These are phyloP conservation scores for Limnanthes douglasii DNA, from an alignment of 345 rosid genomes.

Conservation along the genomic window DNA sequence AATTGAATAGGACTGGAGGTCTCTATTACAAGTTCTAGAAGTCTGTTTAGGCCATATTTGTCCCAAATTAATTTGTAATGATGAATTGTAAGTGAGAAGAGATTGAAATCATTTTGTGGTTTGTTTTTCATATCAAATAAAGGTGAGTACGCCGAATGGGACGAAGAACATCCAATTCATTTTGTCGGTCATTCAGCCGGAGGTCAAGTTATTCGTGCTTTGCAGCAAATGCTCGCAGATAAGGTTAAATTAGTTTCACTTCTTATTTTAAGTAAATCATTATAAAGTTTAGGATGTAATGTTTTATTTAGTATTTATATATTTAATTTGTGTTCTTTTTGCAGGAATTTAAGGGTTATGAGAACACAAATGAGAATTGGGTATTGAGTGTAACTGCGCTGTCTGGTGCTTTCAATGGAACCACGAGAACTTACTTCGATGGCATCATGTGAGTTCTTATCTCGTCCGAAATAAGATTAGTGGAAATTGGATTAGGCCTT, in stretches of 20 bases:
- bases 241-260: constrained; percentile 29
- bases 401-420: constrained; percentile 96
- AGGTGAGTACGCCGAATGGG: constrained; percentile 95
- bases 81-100: no score
- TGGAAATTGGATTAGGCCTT: not conserved
- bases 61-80: no score
- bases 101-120: no score
- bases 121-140: constrained; percentile 8
- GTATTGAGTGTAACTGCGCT: constrained; percentile 82
- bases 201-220: constrained; percentile 91
- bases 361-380: constrained; percentile 82
- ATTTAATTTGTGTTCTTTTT: constrained; percentile 6
- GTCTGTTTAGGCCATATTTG: no score
- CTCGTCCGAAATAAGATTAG: no score
- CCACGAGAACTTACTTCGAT: constrained; percentile 81
- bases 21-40: no score
- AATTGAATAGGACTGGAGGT: no score
- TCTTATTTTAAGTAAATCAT: not conserved
- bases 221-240: constrained; percentile 98
- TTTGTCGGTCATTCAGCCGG: constrained; percentile 99
- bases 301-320: not conserved
- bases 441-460: constrained; percentile 69
- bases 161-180: constrained; percentile 87
- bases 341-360: constrained; percentile 68
- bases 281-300: not conserved